Conservation (phyloP, 2,329 filamentous ascomycete genomes). For the Trichoderma aggressivum region DNA sequence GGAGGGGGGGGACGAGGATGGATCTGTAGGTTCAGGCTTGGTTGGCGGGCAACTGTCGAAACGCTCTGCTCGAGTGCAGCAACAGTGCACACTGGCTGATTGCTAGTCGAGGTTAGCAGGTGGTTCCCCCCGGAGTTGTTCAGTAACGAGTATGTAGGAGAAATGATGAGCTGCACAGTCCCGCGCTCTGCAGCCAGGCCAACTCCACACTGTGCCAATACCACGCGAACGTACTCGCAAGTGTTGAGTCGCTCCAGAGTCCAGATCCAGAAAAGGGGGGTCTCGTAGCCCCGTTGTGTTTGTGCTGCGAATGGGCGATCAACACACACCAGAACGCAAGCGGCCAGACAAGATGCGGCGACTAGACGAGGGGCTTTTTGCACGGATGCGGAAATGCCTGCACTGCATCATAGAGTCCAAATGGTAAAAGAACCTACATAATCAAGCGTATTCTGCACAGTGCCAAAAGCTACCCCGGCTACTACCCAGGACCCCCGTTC, state of each 20-base stretch:
- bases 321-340: not conserved
- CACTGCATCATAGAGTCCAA: too few relatives aligned
- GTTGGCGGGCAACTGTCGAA: not conserved
- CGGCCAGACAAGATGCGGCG: not conserved
- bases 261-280: conserved; percentile 14
- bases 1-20: not conserved
- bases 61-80: not conserved
- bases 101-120: not conserved
- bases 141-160: not conserved
- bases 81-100: not conserved
- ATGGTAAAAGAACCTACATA: too few relatives aligned
- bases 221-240: not conserved
- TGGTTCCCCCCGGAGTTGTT: not conserved
- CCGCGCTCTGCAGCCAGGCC: not conserved
- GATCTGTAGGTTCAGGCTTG: not conserved
- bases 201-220: not conserved
- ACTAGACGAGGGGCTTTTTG: not conserved
- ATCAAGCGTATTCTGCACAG: not conserved
- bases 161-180: not conserved
- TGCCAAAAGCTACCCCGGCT: not conserved
- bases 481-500: too few relatives aligned
- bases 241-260: not conserved
- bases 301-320: conserved; percentile 6
- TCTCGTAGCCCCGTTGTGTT: not conserved
- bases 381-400: not conserved